Conservation (phyloP, 768 basidiomycete genomes). For the Leccinum subgranulosum region DNA sequence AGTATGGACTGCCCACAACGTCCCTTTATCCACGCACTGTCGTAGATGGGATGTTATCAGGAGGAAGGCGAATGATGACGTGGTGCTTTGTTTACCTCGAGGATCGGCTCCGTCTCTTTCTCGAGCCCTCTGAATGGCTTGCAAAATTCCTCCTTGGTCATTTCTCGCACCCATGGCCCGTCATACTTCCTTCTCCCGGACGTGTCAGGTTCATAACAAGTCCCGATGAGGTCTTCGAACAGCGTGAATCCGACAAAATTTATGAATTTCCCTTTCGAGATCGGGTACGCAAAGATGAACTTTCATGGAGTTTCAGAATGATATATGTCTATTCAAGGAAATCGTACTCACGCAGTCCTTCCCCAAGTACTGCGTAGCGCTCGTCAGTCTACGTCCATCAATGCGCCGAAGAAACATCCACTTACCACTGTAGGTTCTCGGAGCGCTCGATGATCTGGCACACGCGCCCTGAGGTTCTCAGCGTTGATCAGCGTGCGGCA, state of each 20-base stretch:
- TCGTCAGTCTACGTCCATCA: conserved; percentile 1
- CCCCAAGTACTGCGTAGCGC: conserved; percentile 50
- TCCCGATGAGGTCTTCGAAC: conserved; percentile 49
- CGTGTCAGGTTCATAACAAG: conserved; percentile 31
- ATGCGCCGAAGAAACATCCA: not conserved
- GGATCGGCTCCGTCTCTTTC: conserved; percentile 52
- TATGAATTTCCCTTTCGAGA: conserved; percentile 53
- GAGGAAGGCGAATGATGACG: not conserved
- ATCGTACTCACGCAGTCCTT: conserved; percentile 39
- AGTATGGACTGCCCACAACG: conserved; percentile 64
- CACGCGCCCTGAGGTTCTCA: conserved; percentile 40
- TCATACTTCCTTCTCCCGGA: conserved; percentile 14
- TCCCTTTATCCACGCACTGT: conserved; percentile 51
- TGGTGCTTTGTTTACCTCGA: conserved; percentile 41
- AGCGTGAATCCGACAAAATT: conserved; percentile 61
- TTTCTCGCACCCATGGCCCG: conserved; percentile 47
- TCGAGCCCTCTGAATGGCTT: conserved; percentile 52
- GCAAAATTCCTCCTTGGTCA: conserved; percentile 44
- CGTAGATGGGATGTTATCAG: not conserved
- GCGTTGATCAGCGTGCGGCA: conserved; percentile 58
- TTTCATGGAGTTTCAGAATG: conserved; percentile 23
- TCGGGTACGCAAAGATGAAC: conserved; percentile 63
- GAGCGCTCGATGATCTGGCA: conserved; percentile 48
- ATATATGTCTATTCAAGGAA: not conserved
- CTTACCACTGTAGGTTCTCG: conserved; percentile 48